These are phyloP conservation scores for Nicotiana otophora DNA, from an alignment of 257 asterid species.

Conservation along the genomic window DNA sequence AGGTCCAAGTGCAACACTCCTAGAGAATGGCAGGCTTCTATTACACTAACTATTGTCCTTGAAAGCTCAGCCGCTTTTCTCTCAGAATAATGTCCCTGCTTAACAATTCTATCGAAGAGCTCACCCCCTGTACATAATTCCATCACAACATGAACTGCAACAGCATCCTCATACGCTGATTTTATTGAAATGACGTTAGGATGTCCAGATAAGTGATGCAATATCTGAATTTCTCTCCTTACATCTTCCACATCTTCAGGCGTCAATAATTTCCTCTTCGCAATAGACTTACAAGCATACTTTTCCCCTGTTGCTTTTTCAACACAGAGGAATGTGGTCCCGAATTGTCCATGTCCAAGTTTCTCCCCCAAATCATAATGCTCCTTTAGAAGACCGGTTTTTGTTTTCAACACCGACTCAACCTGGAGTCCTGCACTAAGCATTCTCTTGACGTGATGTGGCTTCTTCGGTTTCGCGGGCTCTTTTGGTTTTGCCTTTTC, in stretches of 20 bases:
- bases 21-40: conserved; percentile 44
- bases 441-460: conserved; percentile 28
- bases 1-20: conserved; percentile 48
- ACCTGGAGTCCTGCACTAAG: conserved; percentile 35
- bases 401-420: conserved; percentile 38
- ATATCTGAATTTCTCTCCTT: conserved; percentile 49
- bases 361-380: conserved; percentile 30
- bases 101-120: conserved; percentile 45
- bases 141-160: conserved; percentile 44
- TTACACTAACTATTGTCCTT: conserved; percentile 39
- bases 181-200: conserved; percentile 41
- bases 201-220: conserved; percentile 49
- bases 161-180: conserved; percentile 43
- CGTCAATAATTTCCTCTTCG: conserved; percentile 40
- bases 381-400: conserved; percentile 36
- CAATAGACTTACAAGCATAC: conserved; percentile 44
- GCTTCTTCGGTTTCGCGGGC: conserved; percentile 20
- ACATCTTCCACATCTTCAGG: conserved; percentile 53
- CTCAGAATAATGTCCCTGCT: conserved; percentile 48
- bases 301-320: conserved; percentile 34
- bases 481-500: background rate
- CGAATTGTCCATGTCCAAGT: conserved; percentile 49
- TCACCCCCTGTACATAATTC: conserved; percentile 49
- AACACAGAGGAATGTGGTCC: conserved; percentile 40
- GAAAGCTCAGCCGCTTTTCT: conserved; percentile 45